Base-by-base conservation (phyloP, 805 yeast genomes). In the Isabelozyma gotoi region DNA sequence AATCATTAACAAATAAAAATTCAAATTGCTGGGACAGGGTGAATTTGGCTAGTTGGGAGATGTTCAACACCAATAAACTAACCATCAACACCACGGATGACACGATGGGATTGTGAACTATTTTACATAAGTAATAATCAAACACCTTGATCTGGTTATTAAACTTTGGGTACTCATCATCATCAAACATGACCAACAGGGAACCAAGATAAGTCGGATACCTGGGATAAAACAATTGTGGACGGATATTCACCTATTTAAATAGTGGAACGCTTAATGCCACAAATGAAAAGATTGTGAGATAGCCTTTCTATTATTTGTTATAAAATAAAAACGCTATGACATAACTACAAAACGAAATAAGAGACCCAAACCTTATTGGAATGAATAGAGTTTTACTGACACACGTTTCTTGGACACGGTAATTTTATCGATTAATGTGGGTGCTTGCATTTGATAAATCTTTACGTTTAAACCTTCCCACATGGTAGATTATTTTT, bases 41-140 rank as follows among this genome's bases (percentile, higher is more conserved):
- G 10, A 20, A 16, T 19, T 36, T 19, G 18, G 18, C 31, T n/a
- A 20, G 20, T 15, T 19, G 29, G 17, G 15, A 32, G 18, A 40
- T 24, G 24, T 46, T 43, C 4, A 36, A 24, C 17, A 36, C 20
- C 18, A 20, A 24, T 15, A 21, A 12, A 3, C 46, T 43, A 18
- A 36, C 35, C 8, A 52, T 24, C 5, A 46, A 32, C 11, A 48
- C 33, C 12, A 41, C 7, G 10, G 56, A 47, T 14, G 56, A 36
- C 8, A 56, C 19, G 5, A 57, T 37, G 7, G 66, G 65, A 33
- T 59, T 59, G 37, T 52, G 60, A 29, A 60, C 16, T 24, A 40
- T 38, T 19, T 45, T 38, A 44, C 59, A 52, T 33, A 59, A 39
- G 39, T 50, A 47, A 7, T 36, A 20, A 27, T 60, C 62, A 5